Conservation (phyloP, 768 basidiomycete genomes). For the Tubosaeta brunneosetosa region DNA sequence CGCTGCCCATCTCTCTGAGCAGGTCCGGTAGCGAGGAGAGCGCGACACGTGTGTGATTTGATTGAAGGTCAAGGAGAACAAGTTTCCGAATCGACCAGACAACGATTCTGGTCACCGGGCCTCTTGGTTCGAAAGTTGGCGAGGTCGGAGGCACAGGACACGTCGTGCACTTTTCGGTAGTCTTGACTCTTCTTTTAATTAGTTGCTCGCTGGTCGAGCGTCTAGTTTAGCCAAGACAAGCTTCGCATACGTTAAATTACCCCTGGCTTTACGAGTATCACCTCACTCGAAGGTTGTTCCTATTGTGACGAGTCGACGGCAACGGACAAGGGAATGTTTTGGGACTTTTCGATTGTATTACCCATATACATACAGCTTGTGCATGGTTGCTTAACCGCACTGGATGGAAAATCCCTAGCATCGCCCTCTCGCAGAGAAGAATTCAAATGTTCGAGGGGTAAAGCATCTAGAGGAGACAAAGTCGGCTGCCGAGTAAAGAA, state of each 20-base stretch:
- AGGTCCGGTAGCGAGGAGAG: not conserved
- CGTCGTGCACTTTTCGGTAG: too few relatives aligned
- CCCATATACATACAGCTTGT: conserved; percentile 17
- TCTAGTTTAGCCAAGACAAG: too few relatives aligned
- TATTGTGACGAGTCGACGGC: too few relatives aligned
- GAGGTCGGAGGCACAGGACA: not conserved
- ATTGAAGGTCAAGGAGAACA: conserved; percentile 1
- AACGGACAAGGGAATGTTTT: conserved; percentile 9
- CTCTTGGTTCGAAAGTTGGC: not conserved
- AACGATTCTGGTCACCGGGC: not conserved
- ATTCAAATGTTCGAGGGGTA: conserved; percentile 79
- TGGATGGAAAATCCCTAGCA: conserved; percentile 6
- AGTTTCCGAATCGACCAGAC: not conserved
- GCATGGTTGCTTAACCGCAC: too few relatives aligned
- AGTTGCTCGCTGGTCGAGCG: too few relatives aligned
- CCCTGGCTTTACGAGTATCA: too few relatives aligned
- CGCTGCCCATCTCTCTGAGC: not conserved
- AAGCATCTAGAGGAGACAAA: conserved; percentile 59
- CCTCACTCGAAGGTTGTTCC: too few relatives aligned
- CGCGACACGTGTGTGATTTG: not conserved
- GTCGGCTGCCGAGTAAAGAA: not conserved
- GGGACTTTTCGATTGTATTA: conserved; percentile 6
- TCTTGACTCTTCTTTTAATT: too few relatives aligned
- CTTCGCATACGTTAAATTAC: too few relatives aligned
- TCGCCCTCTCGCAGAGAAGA: not conserved